phyloP scores from a whole-genome alignment of 805 yeast genomes.

The Teunomyces kruisii region DNA sequence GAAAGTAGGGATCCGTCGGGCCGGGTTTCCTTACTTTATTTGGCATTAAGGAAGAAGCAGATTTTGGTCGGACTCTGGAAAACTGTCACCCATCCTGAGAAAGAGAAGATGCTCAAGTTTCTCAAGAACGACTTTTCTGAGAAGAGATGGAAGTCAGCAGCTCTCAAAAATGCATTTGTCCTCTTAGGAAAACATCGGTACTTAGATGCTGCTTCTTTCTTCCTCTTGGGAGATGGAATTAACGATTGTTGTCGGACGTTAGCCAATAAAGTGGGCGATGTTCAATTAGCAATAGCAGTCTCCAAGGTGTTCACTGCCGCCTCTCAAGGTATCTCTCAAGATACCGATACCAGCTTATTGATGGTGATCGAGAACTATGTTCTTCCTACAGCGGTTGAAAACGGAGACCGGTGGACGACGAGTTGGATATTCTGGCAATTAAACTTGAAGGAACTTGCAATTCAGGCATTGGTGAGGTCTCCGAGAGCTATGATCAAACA shows the following conservation, averaged over 20 bases:
- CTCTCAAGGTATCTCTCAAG: background rate
- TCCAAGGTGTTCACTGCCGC: slow-evolving; percentile 62
- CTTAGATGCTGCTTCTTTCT: slow-evolving; percentile 86
- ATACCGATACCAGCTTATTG: slow-evolving; percentile 28
- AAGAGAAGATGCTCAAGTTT: slow-evolving; percentile 76
- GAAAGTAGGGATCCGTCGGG: slow-evolving; percentile 67
- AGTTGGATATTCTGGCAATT: slow-evolving; percentile 80
- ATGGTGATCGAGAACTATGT: slow-evolving; percentile 49
- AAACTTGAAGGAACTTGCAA: slow-evolving; percentile 40
- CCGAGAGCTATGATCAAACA: slow-evolving; percentile 35
- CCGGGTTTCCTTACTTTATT: slow-evolving; percentile 66
- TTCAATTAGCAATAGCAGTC: slow-evolving; percentile 74
- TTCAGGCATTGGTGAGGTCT: slow-evolving; percentile 63
- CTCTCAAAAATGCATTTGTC: slow-evolving; percentile 89
- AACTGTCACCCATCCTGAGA: slow-evolving; percentile 75
- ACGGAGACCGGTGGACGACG: slow-evolving; percentile 77
- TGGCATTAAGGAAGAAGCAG: slow-evolving; percentile 77
- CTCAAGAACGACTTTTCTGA: slow-evolving; percentile 73
- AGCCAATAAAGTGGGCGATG: slow-evolving; percentile 63
- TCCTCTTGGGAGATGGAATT: slow-evolving; percentile 71
- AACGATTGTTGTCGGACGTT: slow-evolving; percentile 78
- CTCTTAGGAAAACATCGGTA: slow-evolving; percentile 84
- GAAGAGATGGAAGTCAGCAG: slow-evolving; percentile 83
- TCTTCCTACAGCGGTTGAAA: slow-evolving; percentile 54
- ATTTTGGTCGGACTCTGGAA: slow-evolving; percentile 82